Evolutionary conservation across 345 rosid genomes (phyloP).

Genomic region (Syzygium jambos): DNA sequence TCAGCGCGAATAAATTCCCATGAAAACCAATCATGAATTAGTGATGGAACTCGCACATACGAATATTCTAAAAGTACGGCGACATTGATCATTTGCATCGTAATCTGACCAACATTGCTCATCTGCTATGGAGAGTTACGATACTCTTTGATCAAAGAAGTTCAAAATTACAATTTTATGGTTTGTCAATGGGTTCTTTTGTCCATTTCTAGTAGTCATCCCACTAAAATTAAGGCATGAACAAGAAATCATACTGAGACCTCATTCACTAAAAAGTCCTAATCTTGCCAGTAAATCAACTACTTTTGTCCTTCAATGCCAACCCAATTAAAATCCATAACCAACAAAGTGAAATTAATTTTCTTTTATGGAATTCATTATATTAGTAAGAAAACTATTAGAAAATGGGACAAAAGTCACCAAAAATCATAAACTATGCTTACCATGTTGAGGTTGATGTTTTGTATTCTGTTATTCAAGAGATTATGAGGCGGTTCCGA

Average conservation of each 20-base stretch:
- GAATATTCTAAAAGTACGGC: fast-evolving
- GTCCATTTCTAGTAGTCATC: neutral
- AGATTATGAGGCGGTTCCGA: no score
- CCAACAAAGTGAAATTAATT: neutral
- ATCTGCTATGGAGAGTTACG: fast-evolving
- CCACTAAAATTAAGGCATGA: neutral
- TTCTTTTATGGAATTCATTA: neutral
- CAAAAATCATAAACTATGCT: no score
- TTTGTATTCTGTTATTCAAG: no score
- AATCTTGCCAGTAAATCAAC: neutral
- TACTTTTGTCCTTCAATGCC: fast-evolving
- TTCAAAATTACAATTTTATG: neutral
- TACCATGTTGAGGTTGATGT: no score
- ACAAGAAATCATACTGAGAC: neutral
- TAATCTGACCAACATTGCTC: neutral
- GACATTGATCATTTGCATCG: neutral
- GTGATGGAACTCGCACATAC: neutral
- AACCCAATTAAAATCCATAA: neutral
- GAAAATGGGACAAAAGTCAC: no score
- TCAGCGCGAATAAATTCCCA: fast-evolving
- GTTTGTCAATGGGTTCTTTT: neutral
- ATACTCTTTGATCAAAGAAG: neutral
- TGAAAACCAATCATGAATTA: neutral
- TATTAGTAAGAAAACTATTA: no score
- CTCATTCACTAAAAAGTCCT: no score